These are phyloP conservation scores for Rutidosis leptorrhynchoides DNA, from an alignment of 129 eudicot species.

Conservation along the genomic window DNA sequence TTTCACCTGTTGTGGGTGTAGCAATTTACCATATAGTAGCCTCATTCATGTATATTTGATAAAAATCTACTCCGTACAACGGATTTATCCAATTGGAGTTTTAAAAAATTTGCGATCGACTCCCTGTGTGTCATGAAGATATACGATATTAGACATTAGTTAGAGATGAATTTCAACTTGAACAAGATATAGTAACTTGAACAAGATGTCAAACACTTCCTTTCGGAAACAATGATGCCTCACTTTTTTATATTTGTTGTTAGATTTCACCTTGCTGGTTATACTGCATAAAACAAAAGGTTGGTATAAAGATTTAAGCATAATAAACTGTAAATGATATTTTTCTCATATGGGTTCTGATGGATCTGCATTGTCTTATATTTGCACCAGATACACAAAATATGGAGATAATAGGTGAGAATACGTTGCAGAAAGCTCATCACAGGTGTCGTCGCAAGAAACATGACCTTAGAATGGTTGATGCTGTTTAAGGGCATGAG, in stretches of 20 bases:
- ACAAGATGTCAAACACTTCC: too few relatives aligned
- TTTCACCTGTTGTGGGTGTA: conserved; percentile 5
- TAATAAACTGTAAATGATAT: conserved; percentile 1
- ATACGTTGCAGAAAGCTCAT: conserved; percentile 78
- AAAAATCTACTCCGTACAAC: background rate
- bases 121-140: too few relatives aligned
- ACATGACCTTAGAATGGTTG: conserved; percentile 76
- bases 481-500: conserved; percentile 31
- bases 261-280: background rate
- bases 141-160: too few relatives aligned
- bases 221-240: background rate
- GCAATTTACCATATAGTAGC: background rate
- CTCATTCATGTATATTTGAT: background rate
- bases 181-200: too few relatives aligned
- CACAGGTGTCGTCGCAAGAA: conserved; percentile 87
- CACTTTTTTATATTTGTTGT: background rate
- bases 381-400: conserved; percentile 40
- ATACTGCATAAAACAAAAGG: background rate
- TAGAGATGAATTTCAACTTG: background rate
- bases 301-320: background rate
- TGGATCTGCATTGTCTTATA: background rate
- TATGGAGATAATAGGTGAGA: conserved; percentile 73
- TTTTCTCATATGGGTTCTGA: conserved; percentile 6
- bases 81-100: background rate
- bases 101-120: too few relatives aligned